Base-by-base conservation (phyloP, 1,284 basidiomycete genomes). In the Abortiporus biennis region DNA sequence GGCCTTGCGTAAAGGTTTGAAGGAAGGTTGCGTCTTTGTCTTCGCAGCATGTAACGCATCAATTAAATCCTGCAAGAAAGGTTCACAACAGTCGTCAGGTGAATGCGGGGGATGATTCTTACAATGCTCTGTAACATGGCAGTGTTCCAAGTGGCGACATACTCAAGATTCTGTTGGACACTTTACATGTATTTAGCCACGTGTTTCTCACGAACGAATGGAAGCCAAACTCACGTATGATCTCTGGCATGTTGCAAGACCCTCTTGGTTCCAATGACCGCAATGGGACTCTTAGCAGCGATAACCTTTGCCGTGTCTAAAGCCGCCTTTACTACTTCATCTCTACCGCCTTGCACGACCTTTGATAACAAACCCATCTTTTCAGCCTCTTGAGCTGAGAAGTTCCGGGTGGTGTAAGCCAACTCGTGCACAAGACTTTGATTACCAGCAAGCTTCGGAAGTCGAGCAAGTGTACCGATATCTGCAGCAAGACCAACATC, bases 401-500 rank as follows among this genome's bases (percentile, higher is more conserved):
- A 98, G 23, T 68, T 64, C 4, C 89, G 71, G 1, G 78, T 85
- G 0, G 90, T 91, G 54, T 88, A 80, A 0, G 87, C 85, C 6
- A 95, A 70, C 62, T 97, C 93, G 40, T 80, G 70, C 0, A 82
- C 68, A n/a, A 87, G 68, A 5, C 85, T 89, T 25, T 80, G 76
- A 64, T 92, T 94, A 1, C 81, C 89, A 0, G 80, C 76, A 34
- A 89, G 73, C 57, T 92, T 91, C 0, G 89, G 90, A 22, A 95
- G 69, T 30, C 86, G 80, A 24, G 93, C 89, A 12, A 98, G 74
- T 0, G 90, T 85, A 2, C 93, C 93, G 37, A 95, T 85, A 59
- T 96, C 93, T 1, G 93, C 88, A 2, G 92, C 92, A 1, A 96
- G 70, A 0, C 90, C 92, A 6, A 92, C 78, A 55, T 93, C 90